Evolutionary conservation across 352 stramenopile species (phyloP).

Genomic region (Globisporangium sylvaticum): DNA sequence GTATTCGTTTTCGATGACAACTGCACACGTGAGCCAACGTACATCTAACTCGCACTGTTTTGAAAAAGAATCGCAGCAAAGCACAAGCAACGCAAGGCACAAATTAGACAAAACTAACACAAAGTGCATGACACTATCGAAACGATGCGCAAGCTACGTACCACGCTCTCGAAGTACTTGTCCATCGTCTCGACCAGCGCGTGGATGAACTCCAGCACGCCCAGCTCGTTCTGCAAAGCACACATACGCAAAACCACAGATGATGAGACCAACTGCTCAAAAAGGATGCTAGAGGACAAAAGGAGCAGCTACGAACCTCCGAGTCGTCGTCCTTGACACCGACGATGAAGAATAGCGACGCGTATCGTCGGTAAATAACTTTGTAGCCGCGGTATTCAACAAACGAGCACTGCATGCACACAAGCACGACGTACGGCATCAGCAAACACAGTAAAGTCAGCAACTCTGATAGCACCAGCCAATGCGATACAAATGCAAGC

Average conservation of each 20-base stretch:
- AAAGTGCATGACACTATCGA: neutral
- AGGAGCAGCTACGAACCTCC: conserved; percentile 42
- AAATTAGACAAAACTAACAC: neutral
- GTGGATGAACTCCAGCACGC: conserved; percentile 99
- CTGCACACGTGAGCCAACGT: conserved; percentile 19
- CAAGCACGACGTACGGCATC: neutral
- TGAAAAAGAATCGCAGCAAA: neutral
- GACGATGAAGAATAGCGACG: conserved; percentile 99
- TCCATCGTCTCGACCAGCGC: conserved; percentile 99
- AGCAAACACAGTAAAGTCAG: neutral
- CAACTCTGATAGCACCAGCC: neutral
- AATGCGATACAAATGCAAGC: neutral
- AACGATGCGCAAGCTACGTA: too few species aligned
- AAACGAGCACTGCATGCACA: conserved; percentile 94
- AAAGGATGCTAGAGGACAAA: neutral
- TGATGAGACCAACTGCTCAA: neutral
- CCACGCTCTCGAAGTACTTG: conserved; percentile 98
- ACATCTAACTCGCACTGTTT: conserved; percentile 81
- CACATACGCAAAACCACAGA: neutral
- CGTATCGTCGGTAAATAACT: conserved; percentile 98
- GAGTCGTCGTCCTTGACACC: conserved; percentile 95
- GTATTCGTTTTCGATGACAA: neutral
- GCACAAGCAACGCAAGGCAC: neutral
- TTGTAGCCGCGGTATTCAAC: conserved; percentile 99
- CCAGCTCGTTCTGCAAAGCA: conserved; percentile 95